Evolutionary conservation across 2,329 filamentous ascomycete genomes (phyloP).

Genomic region (Claviceps sp.): DNA sequence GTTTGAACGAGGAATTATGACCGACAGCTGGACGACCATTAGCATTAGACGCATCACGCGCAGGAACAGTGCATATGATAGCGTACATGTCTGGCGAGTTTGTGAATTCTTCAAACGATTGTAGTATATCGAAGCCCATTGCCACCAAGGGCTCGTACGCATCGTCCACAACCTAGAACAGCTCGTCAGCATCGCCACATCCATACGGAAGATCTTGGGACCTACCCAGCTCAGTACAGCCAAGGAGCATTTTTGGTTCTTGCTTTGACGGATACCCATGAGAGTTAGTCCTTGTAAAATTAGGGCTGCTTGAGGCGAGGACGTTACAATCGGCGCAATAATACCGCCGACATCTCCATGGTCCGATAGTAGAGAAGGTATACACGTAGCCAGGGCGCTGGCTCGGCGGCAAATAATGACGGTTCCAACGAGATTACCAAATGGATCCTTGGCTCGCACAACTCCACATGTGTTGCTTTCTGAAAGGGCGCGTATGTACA

Average conservation of each 20-base stretch:
- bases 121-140: conserved; percentile 69
- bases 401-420: conserved; percentile 65
- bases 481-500: conserved; percentile 63
- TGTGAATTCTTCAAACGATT: conserved; percentile 72
- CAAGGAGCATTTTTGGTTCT: conserved; percentile 58
- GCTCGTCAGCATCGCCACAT: conserved; percentile 7
- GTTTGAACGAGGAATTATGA: not conserved
- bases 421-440: conserved; percentile 58
- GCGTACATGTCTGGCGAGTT: conserved; percentile 42
- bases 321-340: conserved; percentile 63
- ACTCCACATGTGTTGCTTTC: conserved; percentile 64
- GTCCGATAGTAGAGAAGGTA: conserved; percentile 53
- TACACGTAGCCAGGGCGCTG: conserved; percentile 52
- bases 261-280: conserved; percentile 71
- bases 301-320: conserved; percentile 53
- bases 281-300: conserved; percentile 65
- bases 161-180: conserved; percentile 50
- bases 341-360: conserved; percentile 57
- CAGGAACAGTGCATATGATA: not conserved
- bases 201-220: conserved; percentile 7
- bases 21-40: not conserved
- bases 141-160: conserved; percentile 58
- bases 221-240: conserved; percentile 71
- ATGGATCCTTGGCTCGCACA: conserved; percentile 62
- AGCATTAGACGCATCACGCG: not conserved